A percentile compares a stretch with the other conserved stretches of the same genome.
Conservation (phyloP, 495 filamentous ascomycete species). For the Astrocystis sublimbata region DNA sequence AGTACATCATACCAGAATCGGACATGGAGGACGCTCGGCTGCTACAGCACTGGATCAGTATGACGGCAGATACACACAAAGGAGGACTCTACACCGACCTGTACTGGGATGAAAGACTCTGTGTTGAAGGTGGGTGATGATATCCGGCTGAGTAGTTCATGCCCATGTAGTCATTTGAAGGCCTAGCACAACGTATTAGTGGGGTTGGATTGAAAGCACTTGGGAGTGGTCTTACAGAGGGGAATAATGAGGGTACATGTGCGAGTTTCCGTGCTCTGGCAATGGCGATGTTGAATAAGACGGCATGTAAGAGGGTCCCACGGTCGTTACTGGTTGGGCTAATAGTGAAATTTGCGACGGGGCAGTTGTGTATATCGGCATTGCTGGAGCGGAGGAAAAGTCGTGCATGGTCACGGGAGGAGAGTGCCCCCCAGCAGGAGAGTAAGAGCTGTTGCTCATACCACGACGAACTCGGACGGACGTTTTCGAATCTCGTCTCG, state of each 20-base stretch:
- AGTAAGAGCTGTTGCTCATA: constrained; percentile 37
- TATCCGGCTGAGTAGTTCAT: constrained; percentile 42
- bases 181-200: constrained; percentile 28
- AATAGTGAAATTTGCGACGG: constrained; percentile 48
- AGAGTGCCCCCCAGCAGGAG: constrained; percentile 41
- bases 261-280: constrained; percentile 39
- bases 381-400: constrained; percentile 41
- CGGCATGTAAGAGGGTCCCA: constrained; percentile 41
- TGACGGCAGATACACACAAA: not conserved
- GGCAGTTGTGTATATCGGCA: constrained; percentile 50
- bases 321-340: constrained; percentile 41
- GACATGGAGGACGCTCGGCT: constrained; percentile 38
- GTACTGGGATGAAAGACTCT: constrained; percentile 47
- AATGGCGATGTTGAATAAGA: constrained; percentile 46
- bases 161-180: constrained; percentile 32
- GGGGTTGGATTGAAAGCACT: not conserved
- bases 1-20: constrained; percentile 48
- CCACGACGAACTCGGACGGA: constrained; percentile 40
- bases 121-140: constrained; percentile 35
- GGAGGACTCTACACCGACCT: constrained; percentile 33
- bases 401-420: constrained; percentile 42
- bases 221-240: constrained; percentile 26
- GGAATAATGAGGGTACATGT: constrained; percentile 41
- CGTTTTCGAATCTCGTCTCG: constrained; percentile 44
- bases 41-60: constrained; percentile 26